These are phyloP conservation scores for Erodium maritimum DNA, from an alignment of 345 rosid genomes.

Conservation along the genomic window DNA sequence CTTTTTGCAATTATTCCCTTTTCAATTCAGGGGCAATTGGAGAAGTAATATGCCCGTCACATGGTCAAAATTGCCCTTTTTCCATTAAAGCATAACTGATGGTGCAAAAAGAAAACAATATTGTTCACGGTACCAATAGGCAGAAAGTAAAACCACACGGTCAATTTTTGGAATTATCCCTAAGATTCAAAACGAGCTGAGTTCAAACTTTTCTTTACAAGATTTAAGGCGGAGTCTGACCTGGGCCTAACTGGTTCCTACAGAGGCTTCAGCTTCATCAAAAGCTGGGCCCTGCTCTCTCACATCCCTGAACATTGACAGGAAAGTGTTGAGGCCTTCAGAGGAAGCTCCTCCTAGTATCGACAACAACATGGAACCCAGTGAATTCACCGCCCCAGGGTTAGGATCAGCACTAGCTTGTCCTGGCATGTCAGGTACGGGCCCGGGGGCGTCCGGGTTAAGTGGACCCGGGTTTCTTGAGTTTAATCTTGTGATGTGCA, in stretches of 20 bases:
- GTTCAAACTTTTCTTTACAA: background rate
- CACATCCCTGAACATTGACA: slow-evolving; percentile 80
- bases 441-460: slow-evolving; percentile 31
- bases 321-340: slow-evolving; percentile 71
- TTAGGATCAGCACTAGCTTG: slow-evolving; percentile 27
- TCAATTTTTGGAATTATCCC: too few relatives aligned
- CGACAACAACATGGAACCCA: slow-evolving; percentile 79
- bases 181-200: background rate
- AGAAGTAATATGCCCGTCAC: too few relatives aligned
- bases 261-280: slow-evolving; percentile 11
- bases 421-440: slow-evolving; percentile 31
- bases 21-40: too few relatives aligned
- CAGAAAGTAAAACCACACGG: too few relatives aligned
- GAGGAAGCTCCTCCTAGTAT: slow-evolving; percentile 93
- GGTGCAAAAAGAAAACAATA: too few relatives aligned
- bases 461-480: slow-evolving; percentile 43
- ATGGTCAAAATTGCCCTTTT: too few relatives aligned
- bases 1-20: too few relatives aligned
- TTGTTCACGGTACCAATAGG: too few relatives aligned
- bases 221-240: background rate
- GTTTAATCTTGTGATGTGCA: slow-evolving; percentile 84
- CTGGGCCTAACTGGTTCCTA: background rate
- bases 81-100: too few relatives aligned
- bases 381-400: slow-evolving; percentile 67
- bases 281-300: slow-evolving; percentile 76